These are phyloP conservation scores for Capsella bursapastoris DNA, from an alignment of 345 rosid genomes.

Conservation along the genomic window DNA sequence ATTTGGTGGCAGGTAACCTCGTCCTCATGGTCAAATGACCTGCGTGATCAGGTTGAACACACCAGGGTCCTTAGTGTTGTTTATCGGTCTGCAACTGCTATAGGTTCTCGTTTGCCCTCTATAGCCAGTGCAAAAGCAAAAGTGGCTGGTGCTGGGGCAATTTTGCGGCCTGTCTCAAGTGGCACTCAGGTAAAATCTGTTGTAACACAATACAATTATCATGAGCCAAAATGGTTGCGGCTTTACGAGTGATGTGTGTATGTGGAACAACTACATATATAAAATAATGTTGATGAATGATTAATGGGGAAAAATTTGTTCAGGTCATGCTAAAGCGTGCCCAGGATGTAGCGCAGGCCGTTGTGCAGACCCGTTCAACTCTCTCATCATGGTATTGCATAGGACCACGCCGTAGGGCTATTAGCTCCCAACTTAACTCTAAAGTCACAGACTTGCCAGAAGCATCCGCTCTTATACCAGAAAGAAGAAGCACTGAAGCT, in stretches of 20 bases:
- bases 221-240: not conserved
- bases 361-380: slow-evolving; percentile 75
- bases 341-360: slow-evolving; percentile 88
- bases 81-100: slow-evolving; percentile 91
- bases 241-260: slow-evolving; percentile 15
- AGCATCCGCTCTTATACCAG: slow-evolving; percentile 53
- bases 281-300: not conserved
- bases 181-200: slow-evolving; percentile 73
- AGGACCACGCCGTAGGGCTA: slow-evolving; percentile 78
- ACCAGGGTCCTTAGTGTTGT: slow-evolving; percentile 87
- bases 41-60: slow-evolving; percentile 89
- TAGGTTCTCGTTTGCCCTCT: slow-evolving; percentile 92
- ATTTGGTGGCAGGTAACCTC: slow-evolving; percentile 70
- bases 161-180: slow-evolving; percentile 85
- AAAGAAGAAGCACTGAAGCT: slow-evolving; percentile 55
- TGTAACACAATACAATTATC: not conserved
- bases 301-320: not conserved
- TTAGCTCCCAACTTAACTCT: slow-evolving; percentile 50
- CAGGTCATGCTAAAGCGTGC: slow-evolving; percentile 96
- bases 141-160: slow-evolving; percentile 95
- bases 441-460: slow-evolving; percentile 56
- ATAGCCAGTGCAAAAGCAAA: slow-evolving; percentile 93
- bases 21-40: slow-evolving; percentile 95
- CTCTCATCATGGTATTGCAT: slow-evolving; percentile 92
- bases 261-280: not conserved